Conservation (phyloP, 179 eudicot genomes). For the Drosera spatulata region DNA sequence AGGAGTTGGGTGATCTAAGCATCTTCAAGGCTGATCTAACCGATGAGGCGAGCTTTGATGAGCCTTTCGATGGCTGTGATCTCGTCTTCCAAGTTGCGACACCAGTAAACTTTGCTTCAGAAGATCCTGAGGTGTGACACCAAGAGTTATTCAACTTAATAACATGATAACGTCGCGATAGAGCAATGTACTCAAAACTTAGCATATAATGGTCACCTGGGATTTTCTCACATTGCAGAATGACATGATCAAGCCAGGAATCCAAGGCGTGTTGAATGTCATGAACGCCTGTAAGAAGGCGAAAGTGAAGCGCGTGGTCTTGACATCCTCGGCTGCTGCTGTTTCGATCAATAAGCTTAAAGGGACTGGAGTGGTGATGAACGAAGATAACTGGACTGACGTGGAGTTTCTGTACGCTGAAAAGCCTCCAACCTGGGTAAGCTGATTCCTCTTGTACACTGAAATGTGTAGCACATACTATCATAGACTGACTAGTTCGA, state of each 20-base stretch:
- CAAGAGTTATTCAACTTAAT: background rate
- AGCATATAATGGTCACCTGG: no score
- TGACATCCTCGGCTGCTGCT: constrained; percentile 79
- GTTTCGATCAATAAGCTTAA: constrained; percentile 36
- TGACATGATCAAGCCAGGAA: constrained; percentile 77
- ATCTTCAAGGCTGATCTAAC: constrained; percentile 54
- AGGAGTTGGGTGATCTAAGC: constrained; percentile 38
- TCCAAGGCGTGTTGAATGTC: constrained; percentile 52
- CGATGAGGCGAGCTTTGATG: constrained; percentile 57
- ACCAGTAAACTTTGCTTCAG: constrained; percentile 62
- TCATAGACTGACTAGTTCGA: no score
- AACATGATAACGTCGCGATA: background rate
- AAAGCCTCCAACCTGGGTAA: constrained; percentile 77
- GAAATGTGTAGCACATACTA: no score
- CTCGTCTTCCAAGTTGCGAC: constrained; percentile 71
- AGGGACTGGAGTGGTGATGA: constrained; percentile 48
- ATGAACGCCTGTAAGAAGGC: constrained; percentile 44
- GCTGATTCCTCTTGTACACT: no score
- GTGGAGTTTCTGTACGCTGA: constrained; percentile 40
- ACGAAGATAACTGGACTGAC: constrained; percentile 60
- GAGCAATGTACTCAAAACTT: no score
- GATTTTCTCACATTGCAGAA: constrained; percentile 20
- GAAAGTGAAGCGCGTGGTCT: constrained; percentile 50
- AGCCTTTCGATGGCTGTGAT: constrained; percentile 47
- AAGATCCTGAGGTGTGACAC: constrained; percentile 61